phyloP scores from a whole-genome alignment of 2,329 filamentous ascomycete species.

The Rutstroemia sydowiana region DNA sequence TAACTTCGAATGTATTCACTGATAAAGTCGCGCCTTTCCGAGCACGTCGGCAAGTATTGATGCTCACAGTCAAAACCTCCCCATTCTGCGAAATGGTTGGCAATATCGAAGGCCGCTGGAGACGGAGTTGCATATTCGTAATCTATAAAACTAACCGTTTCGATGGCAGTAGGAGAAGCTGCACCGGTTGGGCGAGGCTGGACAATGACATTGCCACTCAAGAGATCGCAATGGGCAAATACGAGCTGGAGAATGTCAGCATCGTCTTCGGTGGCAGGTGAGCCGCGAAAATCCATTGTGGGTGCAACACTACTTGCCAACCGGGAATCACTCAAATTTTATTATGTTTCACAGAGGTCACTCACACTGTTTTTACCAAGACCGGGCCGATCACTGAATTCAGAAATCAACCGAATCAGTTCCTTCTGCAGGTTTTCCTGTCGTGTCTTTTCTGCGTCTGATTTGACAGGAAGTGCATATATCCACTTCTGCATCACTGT shows the following conservation, averaged over 20 bases:
- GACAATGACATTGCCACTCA: conserved; percentile 95
- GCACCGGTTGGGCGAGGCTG: conserved; percentile 41
- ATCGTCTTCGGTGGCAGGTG: background rate
- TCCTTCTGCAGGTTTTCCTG: conserved; percentile 66
- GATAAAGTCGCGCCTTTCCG: conserved; percentile 74
- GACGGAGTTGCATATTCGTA: conserved; percentile 97
- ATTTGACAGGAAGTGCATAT: conserved; percentile 68
- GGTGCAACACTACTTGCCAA: conserved; percentile 5
- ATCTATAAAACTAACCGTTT: conserved; percentile 80
- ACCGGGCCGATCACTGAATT: conserved; percentile 70
- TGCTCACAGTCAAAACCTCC: conserved; percentile 94
- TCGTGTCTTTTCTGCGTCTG: conserved; percentile 59
- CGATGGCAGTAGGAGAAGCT: conserved; percentile 32
- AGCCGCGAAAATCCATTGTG: background rate
- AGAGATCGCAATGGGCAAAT: conserved; percentile 89
- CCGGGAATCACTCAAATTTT: background rate
- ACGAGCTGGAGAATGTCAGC: conserved; percentile 53
- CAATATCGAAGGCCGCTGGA: conserved; percentile 89
- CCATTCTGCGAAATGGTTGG: conserved; percentile 99
- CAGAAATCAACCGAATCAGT: conserved; percentile 58
- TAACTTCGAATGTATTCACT: conserved; percentile 76
- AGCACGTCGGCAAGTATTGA: conserved; percentile 68
- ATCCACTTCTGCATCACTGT: conserved; percentile 97
- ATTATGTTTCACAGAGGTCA: conserved; percentile 19
- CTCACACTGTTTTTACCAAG: conserved; percentile 68